Evolutionary conservation across 2,329 filamentous ascomycete species (phyloP).

Genomic region (Trichophyton benhamiae): DNA sequence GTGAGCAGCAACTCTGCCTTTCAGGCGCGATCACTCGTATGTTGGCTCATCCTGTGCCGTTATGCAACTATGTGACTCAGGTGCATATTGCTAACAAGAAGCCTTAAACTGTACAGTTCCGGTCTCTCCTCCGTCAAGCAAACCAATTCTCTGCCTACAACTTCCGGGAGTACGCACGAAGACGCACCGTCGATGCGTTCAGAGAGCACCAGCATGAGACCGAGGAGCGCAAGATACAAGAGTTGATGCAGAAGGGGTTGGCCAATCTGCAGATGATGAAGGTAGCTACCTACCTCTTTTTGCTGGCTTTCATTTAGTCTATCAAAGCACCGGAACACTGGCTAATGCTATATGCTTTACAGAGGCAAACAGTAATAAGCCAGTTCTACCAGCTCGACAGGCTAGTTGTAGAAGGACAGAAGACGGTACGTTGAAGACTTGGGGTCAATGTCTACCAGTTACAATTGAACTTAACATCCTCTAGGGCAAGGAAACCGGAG

Average conservation of each 20-base stretch:
- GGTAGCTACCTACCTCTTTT: conserved; percentile 43
- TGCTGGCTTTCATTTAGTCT: too few species aligned
- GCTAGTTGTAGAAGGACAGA: conserved; percentile 81
- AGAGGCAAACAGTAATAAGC: conserved; percentile 92
- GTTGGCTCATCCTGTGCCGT: conserved; percentile 7
- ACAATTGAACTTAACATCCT: conserved; percentile 2
- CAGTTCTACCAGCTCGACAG: conserved; percentile 88
- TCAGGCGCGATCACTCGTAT: conserved; percentile 37
- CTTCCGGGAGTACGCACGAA: conserved; percentile 90
- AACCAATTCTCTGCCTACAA: conserved; percentile 88
- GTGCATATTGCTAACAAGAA: background rate
- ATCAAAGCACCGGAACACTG: background rate
- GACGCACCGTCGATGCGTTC: conserved; percentile 83
- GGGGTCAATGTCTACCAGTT: background rate
- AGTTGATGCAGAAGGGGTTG: conserved; percentile 76
- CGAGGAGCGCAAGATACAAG: conserved; percentile 68
- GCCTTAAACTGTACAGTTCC: conserved; percentile 51
- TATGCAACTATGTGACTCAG: background rate
- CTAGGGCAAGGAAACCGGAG: conserved; percentile 57
- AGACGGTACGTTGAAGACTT: conserved; percentile 46
- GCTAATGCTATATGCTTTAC: conserved; percentile 14
- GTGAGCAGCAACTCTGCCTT: conserved; percentile 34
- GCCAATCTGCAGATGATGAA: conserved; percentile 82
- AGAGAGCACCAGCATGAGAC: conserved; percentile 61
- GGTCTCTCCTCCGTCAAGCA: conserved; percentile 76